A percentile compares a stretch with the other conserved stretches of the same genome.
Conservation (phyloP, 1,284 basidiomycete species). For the Malassezia slooffiae region DNA sequence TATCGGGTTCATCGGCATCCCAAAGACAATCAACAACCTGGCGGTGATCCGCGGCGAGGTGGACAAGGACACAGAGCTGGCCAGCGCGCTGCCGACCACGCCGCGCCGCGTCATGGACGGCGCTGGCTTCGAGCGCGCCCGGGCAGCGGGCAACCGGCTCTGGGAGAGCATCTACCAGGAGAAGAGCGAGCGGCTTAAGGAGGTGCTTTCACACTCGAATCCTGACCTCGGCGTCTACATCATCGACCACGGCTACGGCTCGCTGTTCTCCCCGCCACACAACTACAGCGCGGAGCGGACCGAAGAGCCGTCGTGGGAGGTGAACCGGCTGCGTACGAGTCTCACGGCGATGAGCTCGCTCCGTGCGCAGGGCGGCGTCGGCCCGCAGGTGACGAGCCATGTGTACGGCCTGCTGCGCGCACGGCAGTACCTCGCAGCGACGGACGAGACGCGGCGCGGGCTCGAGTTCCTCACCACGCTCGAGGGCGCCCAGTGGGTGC, state of each 20-base stretch:
- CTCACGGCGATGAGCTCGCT: constrained; percentile 83
- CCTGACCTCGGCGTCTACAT: constrained; percentile 65
- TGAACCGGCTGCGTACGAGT: constrained; percentile 74
- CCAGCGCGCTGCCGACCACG: constrained; percentile 25
- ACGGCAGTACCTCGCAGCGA: constrained; percentile 20
- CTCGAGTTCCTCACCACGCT: constrained; percentile 67
- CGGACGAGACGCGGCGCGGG: constrained; percentile 53
- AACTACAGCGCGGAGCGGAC: constrained; percentile 43
- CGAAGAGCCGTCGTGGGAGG: constrained; percentile 50
- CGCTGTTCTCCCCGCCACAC: constrained; percentile 62
- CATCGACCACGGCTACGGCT: constrained; percentile 75
- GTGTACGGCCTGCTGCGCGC: constrained; percentile 87
- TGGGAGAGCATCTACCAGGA: constrained; percentile 90
- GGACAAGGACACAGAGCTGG: constrained; percentile 34
- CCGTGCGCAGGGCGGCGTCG: constrained; percentile 72
- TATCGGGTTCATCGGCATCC: constrained; percentile 81
- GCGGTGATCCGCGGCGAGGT: constrained; percentile 38
- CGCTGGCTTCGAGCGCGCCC: constrained; percentile 23
- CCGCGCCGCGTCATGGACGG: constrained; percentile 16
- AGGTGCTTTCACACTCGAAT: constrained; percentile 69
- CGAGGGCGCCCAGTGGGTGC: constrained; percentile 82
- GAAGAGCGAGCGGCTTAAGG: constrained; percentile 73
- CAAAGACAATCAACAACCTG: constrained; percentile 52
- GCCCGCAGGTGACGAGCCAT: constrained; percentile 79
- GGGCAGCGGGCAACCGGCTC: constrained; percentile 29